Base-by-base conservation (phyloP, 2,329 filamentous ascomycete genomes). In the Ilyonectria robusta region DNA sequence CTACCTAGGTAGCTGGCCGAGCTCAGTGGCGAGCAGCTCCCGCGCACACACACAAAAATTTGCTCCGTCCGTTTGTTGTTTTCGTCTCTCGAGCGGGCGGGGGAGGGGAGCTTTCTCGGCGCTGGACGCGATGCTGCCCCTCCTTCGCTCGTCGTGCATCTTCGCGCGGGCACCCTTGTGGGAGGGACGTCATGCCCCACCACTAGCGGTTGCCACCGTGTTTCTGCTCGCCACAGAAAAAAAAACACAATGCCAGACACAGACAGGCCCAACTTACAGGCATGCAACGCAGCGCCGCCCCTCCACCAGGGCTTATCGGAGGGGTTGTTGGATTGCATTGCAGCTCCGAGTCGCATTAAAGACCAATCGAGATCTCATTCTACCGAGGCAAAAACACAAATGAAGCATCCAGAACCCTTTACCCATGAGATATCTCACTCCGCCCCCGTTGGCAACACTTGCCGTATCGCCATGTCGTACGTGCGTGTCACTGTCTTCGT, bases 181-280 rank as follows among this genome's bases (percentile, higher is more conserved):
- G 65, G 74, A 69, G 64, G 70, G 76, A 78, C 76, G 76, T 78
- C 77, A 79, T 78, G 70, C 75, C 73, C 77, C 76, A 76, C 77
- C 70, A 60, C 63, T 74, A 65, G 66, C 48, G 68, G 58, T 77
- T 72, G 76, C 76, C 76, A 77, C 75, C 73, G 59, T 68, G 35
- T 46, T 62, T 70, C 26, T 54, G 35, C 73, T 67, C 53, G 66
- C 67, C 67, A 67, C 40, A 60, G 42, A 57, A 51, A 29, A 57
- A 31, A 31, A 31, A 31, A 35, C 5, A n/a, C 31, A 42, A 53
- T 37, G 40, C 44, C 26, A 56, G 21, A 31, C 55, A n/a, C 21
- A 21, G 21, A n/a, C 37, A 15, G 37, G 13, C 29, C 4, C 21
- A 21, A 21, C 21, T 21, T n/a, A 47, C 6, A 59, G 42, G 17